Evolutionary conservation across 805 yeast genomes (phyloP), one percentile per base, ranked within the genome.

Genomic region (Starmerella sirachaensis): DNA sequence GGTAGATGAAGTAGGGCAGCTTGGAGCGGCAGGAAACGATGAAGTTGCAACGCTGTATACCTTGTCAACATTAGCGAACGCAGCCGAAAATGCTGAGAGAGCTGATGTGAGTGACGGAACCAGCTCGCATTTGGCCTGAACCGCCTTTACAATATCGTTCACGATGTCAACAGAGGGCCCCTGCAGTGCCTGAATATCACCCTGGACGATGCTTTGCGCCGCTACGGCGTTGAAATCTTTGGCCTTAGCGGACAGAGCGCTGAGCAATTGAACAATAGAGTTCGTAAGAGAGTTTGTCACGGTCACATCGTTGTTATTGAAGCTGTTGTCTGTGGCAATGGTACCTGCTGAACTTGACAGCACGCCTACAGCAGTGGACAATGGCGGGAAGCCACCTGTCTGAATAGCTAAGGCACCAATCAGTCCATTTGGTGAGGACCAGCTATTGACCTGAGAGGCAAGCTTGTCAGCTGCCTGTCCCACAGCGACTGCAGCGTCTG

Each of bases 331-430:
- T 9, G 11, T 16, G 9, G 16, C n/a, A n/a, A 42, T 21, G 21
- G 39, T 23, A 19, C 40, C 40, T 18, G 37, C 47, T 17, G 24
- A 35, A 16, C 30, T 25, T 16, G 38, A 34, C 12, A 48, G 42
- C 19, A 43, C 25, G 14, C 17, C 28, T 20, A 51, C 43, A 29
- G 48, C 50, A 16, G 29, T 14, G 18, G 41, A 38, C 24, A 52
- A 35, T 7, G 48, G 35, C 9, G 40, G 41, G 46, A 43, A 48
- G 31, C 37, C 25, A 30, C 31, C 31, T n/a, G n/a, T n/a, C 51
- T 53, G 57, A 39, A 53, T 52, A 30, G 35, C 42, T 13, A 52
- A 45, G 17, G 57, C 57, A 30, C 53, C 56, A 17, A 24, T 14
- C 14, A 52, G 38, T 24, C 57, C 56, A n/a, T 38, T 31, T 12